phyloP scores from a whole-genome alignment of 306 rosid genomes.

The Styphnolobium japonicum region DNA sequence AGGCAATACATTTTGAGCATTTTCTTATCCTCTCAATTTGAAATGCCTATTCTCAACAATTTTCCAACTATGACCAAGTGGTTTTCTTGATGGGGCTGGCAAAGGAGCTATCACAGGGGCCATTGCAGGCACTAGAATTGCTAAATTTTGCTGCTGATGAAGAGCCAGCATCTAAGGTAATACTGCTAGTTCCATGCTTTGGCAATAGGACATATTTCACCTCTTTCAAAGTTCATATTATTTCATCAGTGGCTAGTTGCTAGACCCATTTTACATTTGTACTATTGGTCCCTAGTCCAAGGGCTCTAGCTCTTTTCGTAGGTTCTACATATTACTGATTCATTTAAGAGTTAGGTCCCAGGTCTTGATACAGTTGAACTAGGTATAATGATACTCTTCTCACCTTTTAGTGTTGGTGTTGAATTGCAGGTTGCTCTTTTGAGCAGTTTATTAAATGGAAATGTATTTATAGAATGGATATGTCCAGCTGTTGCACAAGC shows the following conservation, averaged over 20 bases:
- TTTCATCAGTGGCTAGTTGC: not conserved
- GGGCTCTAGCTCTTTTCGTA: not conserved
- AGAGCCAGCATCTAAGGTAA: too few species aligned
- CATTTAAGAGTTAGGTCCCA: not conserved
- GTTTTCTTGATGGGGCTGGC: conserved; percentile 8
- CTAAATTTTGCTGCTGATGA: too few species aligned
- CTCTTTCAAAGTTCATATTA: not conserved
- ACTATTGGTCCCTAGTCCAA: not conserved
- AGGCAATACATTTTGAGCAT: too few species aligned
- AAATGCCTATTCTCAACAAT: too few species aligned
- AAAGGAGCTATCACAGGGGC: conserved; percentile 21
- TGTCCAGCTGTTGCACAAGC: not conserved
- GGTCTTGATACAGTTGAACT: not conserved
- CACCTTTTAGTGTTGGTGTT: not conserved
- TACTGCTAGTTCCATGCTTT: too few species aligned
- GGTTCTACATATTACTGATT: too few species aligned
- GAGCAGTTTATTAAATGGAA: not conserved
- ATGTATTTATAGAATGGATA: not conserved
- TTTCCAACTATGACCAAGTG: not conserved
- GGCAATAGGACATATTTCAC: not conserved
- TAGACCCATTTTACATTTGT: too few species aligned
- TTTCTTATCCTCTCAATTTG: too few species aligned
- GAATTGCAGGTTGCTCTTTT: conserved; percentile 2
- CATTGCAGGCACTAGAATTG: conserved; percentile 11
- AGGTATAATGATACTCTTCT: not conserved